A percentile compares a stretch with the other conserved stretches of the same genome.
phyloP scores from a whole-genome alignment of 805 yeast species.

The Nakazawaea holstii region DNA sequence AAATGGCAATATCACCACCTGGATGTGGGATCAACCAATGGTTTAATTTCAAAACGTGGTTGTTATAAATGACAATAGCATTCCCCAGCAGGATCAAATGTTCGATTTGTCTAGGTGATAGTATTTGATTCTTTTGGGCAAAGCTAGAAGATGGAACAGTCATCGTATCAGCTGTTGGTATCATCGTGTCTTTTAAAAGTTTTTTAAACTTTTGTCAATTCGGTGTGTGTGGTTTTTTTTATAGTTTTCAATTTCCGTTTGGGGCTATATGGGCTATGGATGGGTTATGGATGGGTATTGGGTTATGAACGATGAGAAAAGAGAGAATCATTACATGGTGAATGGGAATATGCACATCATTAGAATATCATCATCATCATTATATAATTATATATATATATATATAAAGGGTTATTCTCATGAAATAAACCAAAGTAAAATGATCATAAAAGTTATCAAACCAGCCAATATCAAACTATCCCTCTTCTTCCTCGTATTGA shows the following conservation, averaged over 20 bases:
- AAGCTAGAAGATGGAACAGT: not conserved
- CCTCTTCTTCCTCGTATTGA: constrained; percentile 83
- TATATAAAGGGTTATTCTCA: not conserved
- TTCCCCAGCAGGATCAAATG: constrained; percentile 62
- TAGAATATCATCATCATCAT: not conserved
- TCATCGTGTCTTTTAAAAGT: no score
- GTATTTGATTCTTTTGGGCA: constrained; percentile 13
- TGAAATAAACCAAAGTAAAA: constrained; percentile 43
- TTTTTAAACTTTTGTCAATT: no score
- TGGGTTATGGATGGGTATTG: no score
- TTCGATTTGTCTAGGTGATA: constrained; percentile 44
- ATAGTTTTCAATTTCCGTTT: no score
- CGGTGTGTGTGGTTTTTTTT: no score
- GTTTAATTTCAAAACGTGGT: constrained; percentile 58
- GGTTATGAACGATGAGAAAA: no score
- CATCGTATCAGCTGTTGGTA: not conserved
- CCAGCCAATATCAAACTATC: constrained; percentile 80
- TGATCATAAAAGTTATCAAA: constrained; percentile 66
- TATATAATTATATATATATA: not conserved
- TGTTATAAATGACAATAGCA: constrained; percentile 61
- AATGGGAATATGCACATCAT: no score
- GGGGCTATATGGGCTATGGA: no score
- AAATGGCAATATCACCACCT: constrained; percentile 82
- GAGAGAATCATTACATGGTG: no score
- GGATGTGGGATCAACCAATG: constrained; percentile 75